Base-by-base conservation (phyloP, 345 rosid species). In the Stellera chamaejasme region DNA sequence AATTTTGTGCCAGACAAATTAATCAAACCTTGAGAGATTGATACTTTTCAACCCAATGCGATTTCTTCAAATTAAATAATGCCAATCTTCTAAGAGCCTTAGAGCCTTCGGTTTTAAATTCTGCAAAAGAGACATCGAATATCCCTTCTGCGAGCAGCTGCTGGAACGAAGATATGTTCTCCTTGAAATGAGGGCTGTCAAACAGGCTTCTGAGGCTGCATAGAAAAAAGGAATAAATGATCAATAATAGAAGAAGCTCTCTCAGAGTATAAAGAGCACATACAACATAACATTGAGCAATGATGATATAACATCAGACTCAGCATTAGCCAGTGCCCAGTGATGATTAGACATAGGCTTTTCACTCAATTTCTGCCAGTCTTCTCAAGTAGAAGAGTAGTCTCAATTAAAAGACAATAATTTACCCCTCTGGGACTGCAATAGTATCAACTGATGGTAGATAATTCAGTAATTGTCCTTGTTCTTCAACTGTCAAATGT, bases 151-250 rank as follows among this genome's bases (percentile, higher is more conserved):
- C 78, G 48, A 84, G 83, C 65, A 90, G 75, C 50, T 77, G 69
- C 67, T 86, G 84, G 57, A 84, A 82, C 68, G 78, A 77, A 61
- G 69, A 64, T 70, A 77, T 60, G 72, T 82, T 82, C 69, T 86
- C 92, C 83, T 80, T 82, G 75, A 82, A 86, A 62, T 82, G 92
- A 68, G 68, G 68, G 69, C 95, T 82, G 62, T 75, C 79, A 43
- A 86, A 89, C 97, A 86, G 69, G 67, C 61, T 69, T 72, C 59
- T 67, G 55, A 83, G 75, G 77, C 97, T 89, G 84, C 79, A 74
- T 13, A 45, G 25, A 49, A 46, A 41, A 52, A 54, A 45, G 60
- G 36, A 32, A 32, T 3, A 7, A 32, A 32, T 32, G 39, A 32
- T 32, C 7, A 32, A 32, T 32, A 5, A 32, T 32, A 32, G 2